Conservation (phyloP, 2,329 filamentous ascomycete species). For the Nemania diffusa region DNA sequence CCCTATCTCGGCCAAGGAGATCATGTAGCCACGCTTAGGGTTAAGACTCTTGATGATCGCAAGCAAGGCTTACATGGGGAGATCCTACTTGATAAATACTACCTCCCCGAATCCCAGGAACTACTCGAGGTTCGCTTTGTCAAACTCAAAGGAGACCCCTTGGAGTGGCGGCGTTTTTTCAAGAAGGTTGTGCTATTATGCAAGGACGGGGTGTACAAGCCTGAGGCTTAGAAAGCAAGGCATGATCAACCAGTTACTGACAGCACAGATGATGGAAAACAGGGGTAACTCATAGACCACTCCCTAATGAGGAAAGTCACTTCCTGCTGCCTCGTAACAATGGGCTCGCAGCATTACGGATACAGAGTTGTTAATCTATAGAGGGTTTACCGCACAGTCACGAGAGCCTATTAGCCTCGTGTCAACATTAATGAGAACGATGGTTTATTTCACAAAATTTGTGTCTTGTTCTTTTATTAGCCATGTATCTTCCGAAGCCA, state of each 20-base stretch:
- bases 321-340: background rate
- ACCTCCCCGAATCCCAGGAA: conserved; percentile 66
- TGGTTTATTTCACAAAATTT: background rate
- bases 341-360: background rate
- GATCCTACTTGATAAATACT: conserved; percentile 75
- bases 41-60: conserved; percentile 79
- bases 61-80: conserved; percentile 79
- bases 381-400: conserved; percentile 5
- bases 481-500: background rate
- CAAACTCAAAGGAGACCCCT: conserved; percentile 93
- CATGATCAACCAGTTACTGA: conserved; percentile 9
- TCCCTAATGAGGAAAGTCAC: background rate
- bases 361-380: conserved; percentile 13
- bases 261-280: background rate
- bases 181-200: conserved; percentile 92
- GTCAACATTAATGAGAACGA: background rate
- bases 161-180: conserved; percentile 97
- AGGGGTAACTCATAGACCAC: conserved; percentile 1
- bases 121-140: conserved; percentile 89
- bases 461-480: background rate
- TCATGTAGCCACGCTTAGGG: conserved; percentile 71
- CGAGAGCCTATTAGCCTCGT: background rate
- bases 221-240: conserved; percentile 53
- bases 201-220: conserved; percentile 81
- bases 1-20: conserved; percentile 61